A percentile compares a stretch with the other conserved stretches of the same genome.
Conservation (phyloP, 805 yeast species). For the Monosporozyma siamensis region DNA sequence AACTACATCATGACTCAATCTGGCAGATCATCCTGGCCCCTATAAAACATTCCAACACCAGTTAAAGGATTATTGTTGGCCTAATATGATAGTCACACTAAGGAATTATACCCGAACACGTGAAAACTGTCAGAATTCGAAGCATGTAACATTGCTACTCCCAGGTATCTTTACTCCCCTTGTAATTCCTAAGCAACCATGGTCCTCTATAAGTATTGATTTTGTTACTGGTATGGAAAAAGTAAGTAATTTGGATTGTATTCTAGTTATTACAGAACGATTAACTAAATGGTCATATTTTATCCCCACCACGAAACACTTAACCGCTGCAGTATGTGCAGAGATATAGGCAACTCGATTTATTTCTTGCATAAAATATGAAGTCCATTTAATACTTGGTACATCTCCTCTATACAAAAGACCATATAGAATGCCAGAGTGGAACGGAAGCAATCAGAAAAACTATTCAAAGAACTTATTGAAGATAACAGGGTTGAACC, state of each 20-base stretch:
- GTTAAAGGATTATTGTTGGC: conserved; percentile 1
- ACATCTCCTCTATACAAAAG: too few species aligned
- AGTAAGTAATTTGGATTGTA: neutral
- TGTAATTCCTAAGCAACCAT: neutral
- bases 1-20: conserved; percentile 1
- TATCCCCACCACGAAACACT: too few species aligned
- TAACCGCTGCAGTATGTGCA: too few species aligned
- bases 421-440: too few species aligned
- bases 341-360: too few species aligned
- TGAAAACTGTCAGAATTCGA: neutral
- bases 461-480: neutral
- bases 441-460: too few species aligned
- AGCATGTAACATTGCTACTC: neutral
- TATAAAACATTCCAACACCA: neutral
- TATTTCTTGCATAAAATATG: too few species aligned
- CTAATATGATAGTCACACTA: neutral
- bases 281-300: too few species aligned
- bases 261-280: too few species aligned
- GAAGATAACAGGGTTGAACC: neutral
- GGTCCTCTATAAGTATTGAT: conserved; percentile 2
- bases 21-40: conserved; percentile 3
- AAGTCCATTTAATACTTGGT: too few species aligned
- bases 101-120: neutral
- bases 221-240: neutral
- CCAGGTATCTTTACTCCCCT: conserved; percentile 1